Evolutionary conservation across 2,329 filamentous ascomycete species (phyloP).

Genomic region (Scopulariopsis brevicaulis): DNA sequence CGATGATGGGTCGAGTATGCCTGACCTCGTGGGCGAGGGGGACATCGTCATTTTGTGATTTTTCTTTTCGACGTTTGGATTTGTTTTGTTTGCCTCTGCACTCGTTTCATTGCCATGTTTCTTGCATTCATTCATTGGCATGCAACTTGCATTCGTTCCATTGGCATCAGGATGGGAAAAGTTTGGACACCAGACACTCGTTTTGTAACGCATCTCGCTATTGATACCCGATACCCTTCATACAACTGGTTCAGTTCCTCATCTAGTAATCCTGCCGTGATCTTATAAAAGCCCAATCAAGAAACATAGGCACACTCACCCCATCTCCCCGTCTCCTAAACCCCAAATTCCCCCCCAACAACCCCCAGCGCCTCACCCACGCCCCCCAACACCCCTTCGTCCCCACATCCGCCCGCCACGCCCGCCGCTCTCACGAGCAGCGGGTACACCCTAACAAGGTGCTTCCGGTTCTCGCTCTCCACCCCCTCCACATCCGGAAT

Average conservation of each 20-base stretch:
- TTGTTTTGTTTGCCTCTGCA: no score
- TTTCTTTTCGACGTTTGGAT: no score
- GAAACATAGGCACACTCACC: background rate
- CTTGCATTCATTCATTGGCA: no score
- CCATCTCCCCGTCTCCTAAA: background rate
- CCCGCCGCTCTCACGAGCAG: constrained; percentile 55
- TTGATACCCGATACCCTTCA: background rate
- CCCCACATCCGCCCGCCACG: constrained; percentile 44
- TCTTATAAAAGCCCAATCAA: no score
- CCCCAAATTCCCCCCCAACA: constrained; percentile 44
- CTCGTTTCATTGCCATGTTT: no score
- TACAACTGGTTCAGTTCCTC: no score
- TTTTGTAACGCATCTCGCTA: background rate
- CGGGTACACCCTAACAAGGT: constrained; percentile 72
- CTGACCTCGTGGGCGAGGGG: no score
- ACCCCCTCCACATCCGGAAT: constrained; percentile 44
- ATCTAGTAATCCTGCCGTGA: background rate
- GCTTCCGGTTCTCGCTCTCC: constrained; percentile 53
- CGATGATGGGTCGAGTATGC: no score
- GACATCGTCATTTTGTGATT: no score
- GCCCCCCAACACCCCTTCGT: constrained; percentile 46
- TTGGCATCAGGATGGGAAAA: background rate
- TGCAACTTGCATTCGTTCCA: no score
- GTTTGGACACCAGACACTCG: no score
- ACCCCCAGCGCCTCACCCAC: constrained; percentile 50